phyloP scores from a whole-genome alignment of 805 yeast species.

The Metschnikowia cerradonensis region DNA sequence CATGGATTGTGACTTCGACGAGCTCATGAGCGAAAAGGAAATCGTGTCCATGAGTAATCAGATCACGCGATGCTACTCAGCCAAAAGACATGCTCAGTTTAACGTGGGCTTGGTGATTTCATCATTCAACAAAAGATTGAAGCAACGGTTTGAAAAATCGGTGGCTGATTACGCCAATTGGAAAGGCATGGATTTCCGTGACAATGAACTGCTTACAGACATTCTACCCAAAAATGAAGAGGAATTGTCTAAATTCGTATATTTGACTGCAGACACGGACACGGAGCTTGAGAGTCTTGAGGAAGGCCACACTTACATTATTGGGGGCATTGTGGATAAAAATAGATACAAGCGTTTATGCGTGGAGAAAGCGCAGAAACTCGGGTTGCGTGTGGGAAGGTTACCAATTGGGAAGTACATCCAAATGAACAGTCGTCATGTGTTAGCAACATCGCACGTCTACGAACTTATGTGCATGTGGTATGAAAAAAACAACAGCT shows the following conservation, averaged over 20 bases:
- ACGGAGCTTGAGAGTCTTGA: constrained; percentile 60
- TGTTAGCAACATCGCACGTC: constrained; percentile 93
- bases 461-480: constrained; percentile 79
- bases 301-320: constrained; percentile 70
- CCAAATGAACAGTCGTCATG: constrained; percentile 78
- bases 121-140: constrained; percentile 62
- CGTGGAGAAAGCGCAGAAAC: constrained; percentile 68
- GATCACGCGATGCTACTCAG: constrained; percentile 76
- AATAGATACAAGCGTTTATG: constrained; percentile 83
- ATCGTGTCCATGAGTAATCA: constrained; percentile 72
- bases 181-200: constrained; percentile 56
- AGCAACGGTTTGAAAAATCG: constrained; percentile 62
- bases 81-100: constrained; percentile 58
- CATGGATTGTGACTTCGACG: constrained; percentile 91
- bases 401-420: constrained; percentile 87
- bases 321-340: constrained; percentile 96
- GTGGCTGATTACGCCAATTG: constrained; percentile 60
- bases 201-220: constrained; percentile 29
- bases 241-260: constrained; percentile 46
- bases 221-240: constrained; percentile 24
- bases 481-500: constrained; percentile 64
- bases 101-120: constrained; percentile 58
- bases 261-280: constrained; percentile 85
- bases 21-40: constrained; percentile 74
- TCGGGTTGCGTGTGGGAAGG: constrained; percentile 69